Conservation (phyloP, 2,329 filamentous ascomycete genomes). For the Paraconiothyrium sp. region DNA sequence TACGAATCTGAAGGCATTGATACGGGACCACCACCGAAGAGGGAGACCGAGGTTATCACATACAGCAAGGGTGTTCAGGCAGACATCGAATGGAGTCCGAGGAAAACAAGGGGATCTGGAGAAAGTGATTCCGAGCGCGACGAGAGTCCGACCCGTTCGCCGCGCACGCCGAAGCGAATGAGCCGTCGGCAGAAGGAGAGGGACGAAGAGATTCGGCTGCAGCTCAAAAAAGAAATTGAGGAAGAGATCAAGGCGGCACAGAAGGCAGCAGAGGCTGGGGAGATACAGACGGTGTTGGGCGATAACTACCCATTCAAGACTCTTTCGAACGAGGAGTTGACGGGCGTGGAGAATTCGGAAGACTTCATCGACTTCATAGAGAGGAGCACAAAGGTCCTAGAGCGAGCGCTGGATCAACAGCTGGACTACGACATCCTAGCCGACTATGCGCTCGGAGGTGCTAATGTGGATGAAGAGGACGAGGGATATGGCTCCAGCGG, state of each 20-base stretch:
- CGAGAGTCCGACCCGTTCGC: conserved; percentile 65
- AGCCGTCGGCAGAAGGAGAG: conserved; percentile 82
- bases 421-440: conserved; percentile 95
- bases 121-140: conserved; percentile 67
- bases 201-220: conserved; percentile 88
- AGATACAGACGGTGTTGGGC: conserved; percentile 56
- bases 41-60: conserved; percentile 78
- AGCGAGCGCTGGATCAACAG: conserved; percentile 91
- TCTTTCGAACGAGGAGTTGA: conserved; percentile 84
- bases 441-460: conserved; percentile 86
- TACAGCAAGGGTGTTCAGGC: conserved; percentile 99
- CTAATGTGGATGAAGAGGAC: conserved; percentile 83
- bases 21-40: conserved; percentile 71
- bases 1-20: conserved; percentile 82
- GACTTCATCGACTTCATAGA: conserved; percentile 97
- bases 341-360: conserved; percentile 88
- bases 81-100: conserved; percentile 73
- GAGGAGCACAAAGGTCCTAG: conserved; percentile 94
- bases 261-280: conserved; percentile 49
- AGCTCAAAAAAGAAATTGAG: conserved; percentile 87
- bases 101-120: conserved; percentile 62
- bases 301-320: conserved; percentile 78
- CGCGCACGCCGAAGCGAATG: conserved; percentile 72
- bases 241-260: conserved; percentile 83
- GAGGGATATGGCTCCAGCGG: conserved; percentile 74